Evolutionary conservation across 139 green algal species (phyloP), one percentile per base, ranked within the genome.

Genomic region (Chlamydomonas schloesseri): DNA sequence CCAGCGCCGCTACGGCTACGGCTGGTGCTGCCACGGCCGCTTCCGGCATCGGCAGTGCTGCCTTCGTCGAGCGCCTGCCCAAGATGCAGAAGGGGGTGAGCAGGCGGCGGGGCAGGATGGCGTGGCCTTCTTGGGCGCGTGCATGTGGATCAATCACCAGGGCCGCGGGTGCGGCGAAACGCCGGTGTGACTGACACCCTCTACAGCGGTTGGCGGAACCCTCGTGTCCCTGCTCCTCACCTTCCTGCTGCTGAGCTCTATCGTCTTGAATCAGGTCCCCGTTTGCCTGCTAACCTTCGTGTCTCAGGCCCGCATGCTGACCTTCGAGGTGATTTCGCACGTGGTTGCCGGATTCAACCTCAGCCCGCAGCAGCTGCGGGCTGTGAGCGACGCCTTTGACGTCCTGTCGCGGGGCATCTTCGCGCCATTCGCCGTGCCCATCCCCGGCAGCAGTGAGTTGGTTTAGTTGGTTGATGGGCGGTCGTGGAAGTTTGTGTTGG

Each of bases 291-390:
- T n/a, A n/a, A n/a, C n/a, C n/a, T n/a, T n/a, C n/a, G n/a, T n/a
- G n/a, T n/a, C n/a, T n/a, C 75, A 83, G 75, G 60, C 60, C 26
- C 75, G 75, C 9, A 28, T 71, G 57, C 75, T 83, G 36, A 83
- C 75, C 8, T 83, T 83, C 15, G 75, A 83, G 58, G 75, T 83
- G 14, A 71, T 83, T 34, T 37, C 75, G 5, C 58, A 42, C 10
- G 75, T 72, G 57, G 58, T 83, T 10, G 36, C 60, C 2, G 75
- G 75, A 6, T 69, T 71, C 14, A 0, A 46, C 26, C 37, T 83
- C 60, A 24, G 17, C 34, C 58, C 24, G 15, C 23, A 31, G 55
- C 55, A 82, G 74, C 74, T 82, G 74, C 1, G 0, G 18, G 21
- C 9, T 13, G 0, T 82, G 55, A 58, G 55, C 55, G 55, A 53